These are phyloP conservation scores for Boletus pseudo-olivaceus DNA, from an alignment of 768 basidiomycete genomes.

Conservation along the genomic window DNA sequence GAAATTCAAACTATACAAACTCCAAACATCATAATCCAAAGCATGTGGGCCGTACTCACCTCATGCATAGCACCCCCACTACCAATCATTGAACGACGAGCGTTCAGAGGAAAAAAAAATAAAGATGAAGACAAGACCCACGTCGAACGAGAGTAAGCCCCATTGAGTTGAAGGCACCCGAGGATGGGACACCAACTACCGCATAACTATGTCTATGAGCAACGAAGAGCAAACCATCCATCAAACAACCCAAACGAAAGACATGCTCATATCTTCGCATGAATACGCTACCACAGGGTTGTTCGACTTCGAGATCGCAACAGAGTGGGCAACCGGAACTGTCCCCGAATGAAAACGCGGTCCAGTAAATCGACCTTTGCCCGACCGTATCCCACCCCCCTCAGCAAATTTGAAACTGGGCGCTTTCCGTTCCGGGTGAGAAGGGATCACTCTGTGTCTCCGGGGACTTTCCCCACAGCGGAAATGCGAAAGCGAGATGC, in stretches of 20 bases:
- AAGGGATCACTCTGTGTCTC: conserved; percentile 68
- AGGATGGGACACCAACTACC: conserved; percentile 51
- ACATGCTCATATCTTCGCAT: conserved; percentile 78
- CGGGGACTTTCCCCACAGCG: conserved; percentile 95
- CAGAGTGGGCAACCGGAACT: conserved; percentile 56
- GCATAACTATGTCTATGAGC: conserved; percentile 90
- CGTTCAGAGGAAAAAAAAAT: conserved; percentile 55
- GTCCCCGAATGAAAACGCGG: conserved; percentile 13
- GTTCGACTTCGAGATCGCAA: conserved; percentile 37
- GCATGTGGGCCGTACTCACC: conserved; percentile 21
- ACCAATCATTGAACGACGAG: conserved; percentile 44
- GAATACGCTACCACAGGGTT: conserved; percentile 40
- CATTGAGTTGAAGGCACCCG: conserved; percentile 71
- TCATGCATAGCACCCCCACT: not conserved
- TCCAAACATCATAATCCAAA: conserved; percentile 51
- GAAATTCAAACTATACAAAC: conserved; percentile 72
- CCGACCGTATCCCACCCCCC: conserved; percentile 44
- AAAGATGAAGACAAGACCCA: conserved; percentile 17
- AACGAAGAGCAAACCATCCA: conserved; percentile 49
- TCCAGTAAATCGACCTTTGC: conserved; percentile 46
- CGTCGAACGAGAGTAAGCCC: conserved; percentile 86
- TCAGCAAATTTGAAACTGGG: conserved; percentile 72
- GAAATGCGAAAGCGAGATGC: conserved; percentile 41
- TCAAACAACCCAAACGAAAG: conserved; percentile 43
- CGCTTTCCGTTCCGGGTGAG: conserved; percentile 64